These are phyloP conservation scores for Beauveria brongniartii DNA, from an alignment of 2,329 filamentous ascomycete genomes.

Conservation along the genomic window DNA sequence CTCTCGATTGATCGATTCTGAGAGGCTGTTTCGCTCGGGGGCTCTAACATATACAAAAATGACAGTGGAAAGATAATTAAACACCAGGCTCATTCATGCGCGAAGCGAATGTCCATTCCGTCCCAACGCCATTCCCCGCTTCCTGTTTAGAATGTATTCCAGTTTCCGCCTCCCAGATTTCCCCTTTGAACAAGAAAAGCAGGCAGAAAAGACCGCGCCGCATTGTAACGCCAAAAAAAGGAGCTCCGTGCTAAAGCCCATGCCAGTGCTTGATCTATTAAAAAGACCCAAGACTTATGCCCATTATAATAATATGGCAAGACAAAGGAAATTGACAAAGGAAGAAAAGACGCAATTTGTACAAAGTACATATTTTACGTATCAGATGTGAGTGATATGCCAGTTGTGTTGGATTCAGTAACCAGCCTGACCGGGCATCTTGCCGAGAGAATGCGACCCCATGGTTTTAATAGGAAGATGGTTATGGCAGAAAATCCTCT, in stretches of 20 bases:
- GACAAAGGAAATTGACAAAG: not conserved
- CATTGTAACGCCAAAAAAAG: not conserved
- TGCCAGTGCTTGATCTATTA: not conserved
- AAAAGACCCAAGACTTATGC: not conserved
- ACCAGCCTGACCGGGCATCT: slow-evolving; percentile 48
- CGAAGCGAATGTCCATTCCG: slow-evolving; percentile 9
- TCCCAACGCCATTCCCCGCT: not conserved
- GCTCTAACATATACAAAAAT: slow-evolving; percentile 4
- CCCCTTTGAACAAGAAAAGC: not conserved
- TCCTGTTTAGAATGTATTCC: not conserved
- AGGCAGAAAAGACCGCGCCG: not conserved
- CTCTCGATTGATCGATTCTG: not conserved
- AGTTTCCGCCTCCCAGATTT: not conserved
- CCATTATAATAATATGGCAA: slow-evolving; percentile 1
- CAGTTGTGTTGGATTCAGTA: slow-evolving; percentile 30
- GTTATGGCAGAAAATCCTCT: slow-evolving; percentile 52
- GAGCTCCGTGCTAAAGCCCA: not conserved
- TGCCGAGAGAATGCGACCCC: slow-evolving; percentile 41
- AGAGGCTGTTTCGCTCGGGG: not conserved
- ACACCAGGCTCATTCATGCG: slow-evolving; percentile 7
- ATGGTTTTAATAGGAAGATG: slow-evolving; percentile 43
- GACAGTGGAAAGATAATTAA: not conserved
- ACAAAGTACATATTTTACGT: not conserved
- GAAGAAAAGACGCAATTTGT: slow-evolving; percentile 10
- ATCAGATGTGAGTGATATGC: not conserved